Conservation (phyloP, 805 yeast species). For the Yamadazyma phyllophila region DNA sequence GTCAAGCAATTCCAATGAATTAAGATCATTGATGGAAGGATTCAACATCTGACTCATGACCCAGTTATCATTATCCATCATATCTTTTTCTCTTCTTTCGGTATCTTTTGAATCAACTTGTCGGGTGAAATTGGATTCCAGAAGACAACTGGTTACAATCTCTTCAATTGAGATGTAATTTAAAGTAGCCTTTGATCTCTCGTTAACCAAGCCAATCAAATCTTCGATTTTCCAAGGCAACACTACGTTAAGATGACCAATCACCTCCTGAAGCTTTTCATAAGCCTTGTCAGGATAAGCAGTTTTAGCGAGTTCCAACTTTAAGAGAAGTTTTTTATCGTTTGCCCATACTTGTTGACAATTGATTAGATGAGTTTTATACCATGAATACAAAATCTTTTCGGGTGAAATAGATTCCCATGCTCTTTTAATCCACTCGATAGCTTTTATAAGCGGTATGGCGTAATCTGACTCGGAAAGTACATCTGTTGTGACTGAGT, state of each 20-base stretch:
- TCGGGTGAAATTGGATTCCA: slow-evolving; percentile 29
- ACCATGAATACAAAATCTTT: slow-evolving; percentile 35
- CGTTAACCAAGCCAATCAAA: slow-evolving; percentile 49
- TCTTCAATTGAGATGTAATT: slow-evolving; percentile 59
- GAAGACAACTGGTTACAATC: slow-evolving; percentile 57
- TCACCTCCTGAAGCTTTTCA: slow-evolving; percentile 44
- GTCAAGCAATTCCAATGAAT: slow-evolving; percentile 1
- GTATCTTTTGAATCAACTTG: neutral
- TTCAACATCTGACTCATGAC: slow-evolving; percentile 15
- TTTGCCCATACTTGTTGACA: slow-evolving; percentile 28
- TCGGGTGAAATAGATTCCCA: slow-evolving; percentile 47
- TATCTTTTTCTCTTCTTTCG: slow-evolving; percentile 2
- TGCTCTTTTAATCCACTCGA: slow-evolving; percentile 55
- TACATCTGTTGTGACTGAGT: slow-evolving; percentile 22
- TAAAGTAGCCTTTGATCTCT: slow-evolving; percentile 38
- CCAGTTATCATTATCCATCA: slow-evolving; percentile 11
- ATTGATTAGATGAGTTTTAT: slow-evolving; percentile 31
- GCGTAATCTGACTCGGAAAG: slow-evolving; percentile 41
- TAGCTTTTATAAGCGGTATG: slow-evolving; percentile 52
- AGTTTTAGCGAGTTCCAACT: neutral
- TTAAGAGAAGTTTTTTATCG: slow-evolving; percentile 1
- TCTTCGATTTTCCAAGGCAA: slow-evolving; percentile 60
- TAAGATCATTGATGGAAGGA: slow-evolving; percentile 6
- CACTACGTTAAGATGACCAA: slow-evolving; percentile 46
- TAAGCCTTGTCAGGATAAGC: slow-evolving; percentile 24